A percentile compares a stretch with the other conserved stretches of the same genome.
phyloP scores from a whole-genome alignment of 441 rosid species.

The Geranium incanum region DNA sequence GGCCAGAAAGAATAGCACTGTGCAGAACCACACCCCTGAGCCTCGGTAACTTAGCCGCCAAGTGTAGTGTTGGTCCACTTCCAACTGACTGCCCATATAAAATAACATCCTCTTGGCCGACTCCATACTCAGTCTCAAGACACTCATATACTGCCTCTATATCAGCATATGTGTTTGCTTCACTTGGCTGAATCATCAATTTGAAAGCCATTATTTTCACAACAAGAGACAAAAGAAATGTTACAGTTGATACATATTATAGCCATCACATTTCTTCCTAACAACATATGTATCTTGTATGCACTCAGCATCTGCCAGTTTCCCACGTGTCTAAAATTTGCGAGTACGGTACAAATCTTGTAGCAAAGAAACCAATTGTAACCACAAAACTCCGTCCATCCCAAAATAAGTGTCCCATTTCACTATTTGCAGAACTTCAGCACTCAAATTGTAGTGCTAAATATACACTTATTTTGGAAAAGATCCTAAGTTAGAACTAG shows the following conservation, averaged over 20 bases:
- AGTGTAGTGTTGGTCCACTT: constrained; percentile 88
- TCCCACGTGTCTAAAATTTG: background rate
- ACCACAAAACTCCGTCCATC: background rate
- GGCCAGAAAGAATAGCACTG: constrained; percentile 96
- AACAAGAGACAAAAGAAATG: constrained; percentile 1
- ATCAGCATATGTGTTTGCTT: constrained; percentile 87
- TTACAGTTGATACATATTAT: background rate
- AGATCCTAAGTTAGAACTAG: too few species aligned
- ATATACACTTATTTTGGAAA: background rate
- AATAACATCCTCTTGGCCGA: constrained; percentile 80
- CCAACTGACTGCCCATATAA: constrained; percentile 97
- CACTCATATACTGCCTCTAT: constrained; percentile 90
- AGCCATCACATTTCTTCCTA: background rate
- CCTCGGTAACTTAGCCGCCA: constrained; percentile 92
- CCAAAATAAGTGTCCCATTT: too few species aligned
- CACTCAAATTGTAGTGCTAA: background rate
- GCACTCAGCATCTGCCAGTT: background rate
- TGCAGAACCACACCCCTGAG: constrained; percentile 93
- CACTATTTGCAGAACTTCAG: background rate
- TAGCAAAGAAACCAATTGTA: background rate
- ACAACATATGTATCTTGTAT: background rate
- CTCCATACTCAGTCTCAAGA: constrained; percentile 84
- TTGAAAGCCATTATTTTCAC: background rate
- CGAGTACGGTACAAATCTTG: background rate
- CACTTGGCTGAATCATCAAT: constrained; percentile 61